A percentile compares a stretch with the other conserved stretches of the same genome.
Conservation (phyloP, 495 filamentous ascomycete genomes). For the Astrothelium subdiscretum region DNA sequence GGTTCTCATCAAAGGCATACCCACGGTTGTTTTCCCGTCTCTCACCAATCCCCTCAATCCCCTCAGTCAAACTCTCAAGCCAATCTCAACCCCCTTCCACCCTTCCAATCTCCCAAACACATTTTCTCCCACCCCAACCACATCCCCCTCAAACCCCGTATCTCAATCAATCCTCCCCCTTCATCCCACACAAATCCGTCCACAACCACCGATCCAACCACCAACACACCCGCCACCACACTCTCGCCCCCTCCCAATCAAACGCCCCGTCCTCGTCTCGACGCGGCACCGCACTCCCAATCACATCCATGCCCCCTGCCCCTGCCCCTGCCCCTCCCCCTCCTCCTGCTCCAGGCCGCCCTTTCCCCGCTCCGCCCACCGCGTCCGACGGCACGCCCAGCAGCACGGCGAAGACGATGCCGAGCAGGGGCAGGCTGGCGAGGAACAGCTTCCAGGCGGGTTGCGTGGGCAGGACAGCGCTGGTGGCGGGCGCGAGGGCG, state of each 20-base stretch:
- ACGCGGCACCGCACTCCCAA: conserved; percentile 65
- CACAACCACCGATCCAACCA: conserved; percentile 25
- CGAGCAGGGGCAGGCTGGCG: conserved; percentile 16
- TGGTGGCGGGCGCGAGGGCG: conserved; percentile 21
- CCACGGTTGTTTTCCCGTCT: too few relatives aligned
- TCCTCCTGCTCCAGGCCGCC: conserved; percentile 29
- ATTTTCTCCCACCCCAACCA: too few relatives aligned
- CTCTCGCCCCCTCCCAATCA: conserved; percentile 59
- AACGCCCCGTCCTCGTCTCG: conserved; percentile 72
- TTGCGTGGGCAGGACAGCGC: conserved; percentile 26
- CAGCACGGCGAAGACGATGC: conserved; percentile 16
- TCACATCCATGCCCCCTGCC: conserved; percentile 40
- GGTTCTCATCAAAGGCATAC: too few relatives aligned
- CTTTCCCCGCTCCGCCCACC: background rate
- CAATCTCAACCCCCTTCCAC: too few relatives aligned
- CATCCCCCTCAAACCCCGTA: background rate
- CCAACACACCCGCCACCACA: conserved; percentile 54
- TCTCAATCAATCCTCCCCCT: conserved; percentile 21
- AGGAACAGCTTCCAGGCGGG: conserved; percentile 23
- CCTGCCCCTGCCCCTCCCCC: conserved; percentile 31
- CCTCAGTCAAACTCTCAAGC: too few relatives aligned
- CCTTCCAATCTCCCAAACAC: too few relatives aligned
- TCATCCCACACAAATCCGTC: conserved; percentile 31
- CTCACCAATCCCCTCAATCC: too few relatives aligned
- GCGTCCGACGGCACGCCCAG: background rate